Percentiles rank a stretch among this genome's conserved stretches.
phyloP scores from a whole-genome alignment of 1,284 basidiomycete genomes.

The Anthracocystis setariae region DNA sequence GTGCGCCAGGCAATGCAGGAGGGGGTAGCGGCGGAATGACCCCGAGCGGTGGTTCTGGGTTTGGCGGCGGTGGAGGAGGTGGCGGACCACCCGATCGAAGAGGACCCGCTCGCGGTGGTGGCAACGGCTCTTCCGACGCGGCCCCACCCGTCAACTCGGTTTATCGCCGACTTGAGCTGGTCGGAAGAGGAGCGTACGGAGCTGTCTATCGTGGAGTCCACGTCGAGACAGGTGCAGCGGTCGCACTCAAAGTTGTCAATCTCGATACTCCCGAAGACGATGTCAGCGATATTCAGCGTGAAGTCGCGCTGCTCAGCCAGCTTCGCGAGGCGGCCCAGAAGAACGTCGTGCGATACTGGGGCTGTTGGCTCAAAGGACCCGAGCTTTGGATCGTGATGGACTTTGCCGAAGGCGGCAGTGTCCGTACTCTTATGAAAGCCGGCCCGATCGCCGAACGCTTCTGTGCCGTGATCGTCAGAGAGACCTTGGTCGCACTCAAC shows the following conservation, averaged over 20 bases:
- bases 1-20: slow-evolving; percentile 10
- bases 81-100: slow-evolving; percentile 39
- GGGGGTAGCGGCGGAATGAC: slow-evolving; percentile 14
- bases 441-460: slow-evolving; percentile 86
- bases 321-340: slow-evolving; percentile 79
- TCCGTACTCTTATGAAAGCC: slow-evolving; percentile 83
- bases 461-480: slow-evolving; percentile 85
- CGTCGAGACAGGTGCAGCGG: slow-evolving; percentile 81
- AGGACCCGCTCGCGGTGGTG: slow-evolving; percentile 16
- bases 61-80: slow-evolving; percentile 31
- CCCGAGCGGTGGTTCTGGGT: slow-evolving; percentile 17
- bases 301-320: slow-evolving; percentile 90
- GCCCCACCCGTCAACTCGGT: slow-evolving; percentile 40
- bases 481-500: slow-evolving; percentile 72
- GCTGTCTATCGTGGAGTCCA: slow-evolving; percentile 72
- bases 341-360: slow-evolving; percentile 95
- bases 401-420: slow-evolving; percentile 92
- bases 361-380: slow-evolving; percentile 91
- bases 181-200: slow-evolving; percentile 66
- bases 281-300: slow-evolving; percentile 94
- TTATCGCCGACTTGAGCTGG: slow-evolving; percentile 61
- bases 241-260: slow-evolving; percentile 97
- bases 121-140: slow-evolving; percentile 19
- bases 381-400: slow-evolving; percentile 99
- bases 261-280: slow-evolving; percentile 92